phyloP scores from a whole-genome alignment of 257 asterid genomes.

The Thymus quinquecostatus region DNA sequence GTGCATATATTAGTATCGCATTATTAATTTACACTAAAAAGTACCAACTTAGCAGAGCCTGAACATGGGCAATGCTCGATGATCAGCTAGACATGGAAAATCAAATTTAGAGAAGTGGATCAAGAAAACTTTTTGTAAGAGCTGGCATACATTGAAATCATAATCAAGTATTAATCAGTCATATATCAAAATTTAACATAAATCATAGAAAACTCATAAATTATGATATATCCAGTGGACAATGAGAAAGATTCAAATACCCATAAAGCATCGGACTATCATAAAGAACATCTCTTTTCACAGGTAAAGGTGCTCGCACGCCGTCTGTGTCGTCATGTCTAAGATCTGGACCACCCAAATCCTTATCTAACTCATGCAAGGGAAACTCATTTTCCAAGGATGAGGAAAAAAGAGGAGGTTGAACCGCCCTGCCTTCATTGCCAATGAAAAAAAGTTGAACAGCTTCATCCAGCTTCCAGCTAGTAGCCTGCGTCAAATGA shows the following conservation, averaged over 20 bases:
- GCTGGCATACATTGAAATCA: background rate
- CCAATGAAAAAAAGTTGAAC: constrained; percentile 90
- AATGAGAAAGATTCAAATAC: constrained; percentile 48
- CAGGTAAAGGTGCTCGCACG: constrained; percentile 94
- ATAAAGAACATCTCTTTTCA: constrained; percentile 88
- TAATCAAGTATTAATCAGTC: background rate
- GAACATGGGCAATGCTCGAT: constrained; percentile 5
- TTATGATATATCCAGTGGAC: constrained; percentile 3
- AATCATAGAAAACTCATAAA: background rate
- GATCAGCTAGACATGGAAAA: constrained; percentile 13
- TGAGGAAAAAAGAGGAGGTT: constrained; percentile 44
- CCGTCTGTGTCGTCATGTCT: constrained; percentile 60
- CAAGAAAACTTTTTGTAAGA: background rate
- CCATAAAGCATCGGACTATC: constrained; percentile 63
- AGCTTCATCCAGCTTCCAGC: constrained; percentile 99
- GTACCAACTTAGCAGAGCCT: background rate
- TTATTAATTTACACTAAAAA: background rate
- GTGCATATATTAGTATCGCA: background rate
- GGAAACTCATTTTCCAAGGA: constrained; percentile 50
- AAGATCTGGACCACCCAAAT: constrained; percentile 42
- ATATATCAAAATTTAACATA: background rate
- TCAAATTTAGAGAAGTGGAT: background rate
- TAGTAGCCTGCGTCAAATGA: constrained; percentile 71
- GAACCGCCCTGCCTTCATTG: constrained; percentile 62
- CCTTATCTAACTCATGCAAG: constrained; percentile 52